Percentiles rank a stretch among this genome's conserved stretches.
phyloP scores from a whole-genome alignment of 345 rosid species.

The Anacardium occidentale region DNA sequence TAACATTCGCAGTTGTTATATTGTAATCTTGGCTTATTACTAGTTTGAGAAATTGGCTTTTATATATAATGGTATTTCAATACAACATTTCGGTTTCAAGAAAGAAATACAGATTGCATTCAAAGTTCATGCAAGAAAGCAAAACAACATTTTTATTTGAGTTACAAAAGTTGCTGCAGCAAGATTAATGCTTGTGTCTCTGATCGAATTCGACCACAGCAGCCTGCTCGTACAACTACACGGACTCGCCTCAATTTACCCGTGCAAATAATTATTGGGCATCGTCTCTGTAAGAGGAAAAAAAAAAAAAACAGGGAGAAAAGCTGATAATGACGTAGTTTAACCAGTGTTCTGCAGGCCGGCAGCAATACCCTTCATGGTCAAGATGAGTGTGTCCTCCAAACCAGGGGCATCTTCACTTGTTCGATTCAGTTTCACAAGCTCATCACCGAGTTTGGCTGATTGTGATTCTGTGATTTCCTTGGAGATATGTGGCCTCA shows the following conservation, averaged over 20 bases:
- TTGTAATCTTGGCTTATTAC: no score
- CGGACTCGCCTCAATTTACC: neutral
- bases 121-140: no score
- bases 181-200: neutral
- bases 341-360: constrained; percentile 97
- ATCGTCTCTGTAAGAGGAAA: neutral
- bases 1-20: neutral
- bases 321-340: neutral
- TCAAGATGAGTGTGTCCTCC: constrained; percentile 96
- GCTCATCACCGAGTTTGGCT: constrained; percentile 70
- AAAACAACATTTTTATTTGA: neutral
- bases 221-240: constrained; percentile 2
- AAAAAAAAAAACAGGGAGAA: neutral
- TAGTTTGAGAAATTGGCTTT: no score
- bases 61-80: no score
- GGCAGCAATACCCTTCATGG: constrained; percentile 98
- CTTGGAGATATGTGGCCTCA: constrained; percentile 78
- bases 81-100: no score
- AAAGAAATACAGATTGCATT: no score
- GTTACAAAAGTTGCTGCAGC: neutral
- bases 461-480: constrained; percentile 79
- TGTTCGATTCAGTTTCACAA: constrained; percentile 70
- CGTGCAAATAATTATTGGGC: neutral
- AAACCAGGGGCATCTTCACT: constrained; percentile 90
- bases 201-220: neutral